These are phyloP conservation scores for Catunica adiposa DNA, from an alignment of 2,329 filamentous ascomycete genomes.

Conservation along the genomic window DNA sequence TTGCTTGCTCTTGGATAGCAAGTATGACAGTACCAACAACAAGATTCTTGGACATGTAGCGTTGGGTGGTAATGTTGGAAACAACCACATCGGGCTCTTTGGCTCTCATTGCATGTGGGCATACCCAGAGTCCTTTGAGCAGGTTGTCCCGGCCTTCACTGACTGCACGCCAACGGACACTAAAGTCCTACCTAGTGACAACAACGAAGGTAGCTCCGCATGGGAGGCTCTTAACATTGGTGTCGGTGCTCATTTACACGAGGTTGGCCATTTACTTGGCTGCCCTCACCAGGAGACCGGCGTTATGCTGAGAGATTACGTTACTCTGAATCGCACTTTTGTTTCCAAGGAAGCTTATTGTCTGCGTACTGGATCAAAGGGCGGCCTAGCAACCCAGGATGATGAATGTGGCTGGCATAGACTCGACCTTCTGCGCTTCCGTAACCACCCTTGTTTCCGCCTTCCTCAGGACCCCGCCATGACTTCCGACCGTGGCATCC, in stretches of 20 bases:
- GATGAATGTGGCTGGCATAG: slow-evolving; percentile 90
- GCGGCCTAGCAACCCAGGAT: slow-evolving; percentile 53
- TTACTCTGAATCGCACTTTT: slow-evolving; percentile 70
- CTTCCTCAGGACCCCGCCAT: slow-evolving; percentile 56
- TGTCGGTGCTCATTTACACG: slow-evolving; percentile 83
- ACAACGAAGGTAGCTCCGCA: slow-evolving; percentile 69
- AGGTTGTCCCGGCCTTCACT: slow-evolving; percentile 73
- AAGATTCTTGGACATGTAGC: slow-evolving; percentile 68
- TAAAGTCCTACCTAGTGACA: slow-evolving; percentile 66
- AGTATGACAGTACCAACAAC: slow-evolving; percentile 62
- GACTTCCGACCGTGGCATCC: slow-evolving; percentile 56
- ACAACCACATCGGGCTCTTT: slow-evolving; percentile 71
- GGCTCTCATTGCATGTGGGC: slow-evolving; percentile 85
- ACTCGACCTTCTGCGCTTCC: slow-evolving; percentile 74
- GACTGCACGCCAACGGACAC: slow-evolving; percentile 85
- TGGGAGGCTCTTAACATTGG: slow-evolving; percentile 95
- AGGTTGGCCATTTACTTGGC: slow-evolving; percentile 78
- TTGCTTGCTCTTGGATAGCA: slow-evolving; percentile 68
- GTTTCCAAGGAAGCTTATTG: slow-evolving; percentile 67
- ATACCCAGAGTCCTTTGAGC: slow-evolving; percentile 77
- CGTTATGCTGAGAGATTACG: slow-evolving; percentile 85
- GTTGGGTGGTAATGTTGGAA: slow-evolving; percentile 56
- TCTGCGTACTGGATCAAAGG: slow-evolving; percentile 70
- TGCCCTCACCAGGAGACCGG: slow-evolving; percentile 79
- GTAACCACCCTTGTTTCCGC: slow-evolving; percentile 77